These are phyloP conservation scores for Carpinus viminea DNA, from an alignment of 306 rosid species.

Conservation along the genomic window DNA sequence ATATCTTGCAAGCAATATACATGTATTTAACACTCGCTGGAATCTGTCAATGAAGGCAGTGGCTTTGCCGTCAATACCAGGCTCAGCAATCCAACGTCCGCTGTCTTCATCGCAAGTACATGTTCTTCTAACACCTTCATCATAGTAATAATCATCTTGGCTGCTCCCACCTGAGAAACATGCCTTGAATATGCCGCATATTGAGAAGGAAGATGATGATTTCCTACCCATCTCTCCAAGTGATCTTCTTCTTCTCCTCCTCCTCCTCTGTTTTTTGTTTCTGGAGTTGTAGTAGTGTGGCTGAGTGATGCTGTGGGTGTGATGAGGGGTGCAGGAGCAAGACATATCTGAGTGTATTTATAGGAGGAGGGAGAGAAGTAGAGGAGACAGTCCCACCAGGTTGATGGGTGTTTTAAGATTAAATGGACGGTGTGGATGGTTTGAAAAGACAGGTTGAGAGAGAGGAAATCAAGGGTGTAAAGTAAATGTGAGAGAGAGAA, in stretches of 20 bases:
- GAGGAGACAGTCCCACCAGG: slow-evolving; percentile 1
- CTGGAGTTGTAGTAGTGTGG: neutral
- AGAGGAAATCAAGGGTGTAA: slow-evolving; percentile 33
- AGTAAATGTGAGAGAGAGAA: slow-evolving; percentile 38
- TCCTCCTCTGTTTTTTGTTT: neutral
- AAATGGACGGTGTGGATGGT: slow-evolving; percentile 54
- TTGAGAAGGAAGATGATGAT: slow-evolving; percentile 52
- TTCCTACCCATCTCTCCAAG: slow-evolving; percentile 43
- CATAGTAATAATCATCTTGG: slow-evolving; percentile 39
- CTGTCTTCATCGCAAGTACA: slow-evolving; percentile 83
- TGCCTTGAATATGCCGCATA: slow-evolving; percentile 59
- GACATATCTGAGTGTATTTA: slow-evolving; percentile 36
- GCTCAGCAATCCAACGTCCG: slow-evolving; percentile 83
- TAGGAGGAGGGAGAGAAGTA: slow-evolving; percentile 23
- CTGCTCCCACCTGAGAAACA: slow-evolving; percentile 58
- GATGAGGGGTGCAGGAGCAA: neutral
- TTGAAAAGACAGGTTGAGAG: slow-evolving; percentile 35
- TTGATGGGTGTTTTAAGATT: neutral
- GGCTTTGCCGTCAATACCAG: slow-evolving; percentile 85
- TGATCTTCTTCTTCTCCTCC: neutral
- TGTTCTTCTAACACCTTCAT: slow-evolving; percentile 57
- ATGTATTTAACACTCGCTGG: neutral
- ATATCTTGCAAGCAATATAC: neutral
- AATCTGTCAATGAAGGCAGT: slow-evolving; percentile 66
- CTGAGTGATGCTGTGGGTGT: neutral